Percentiles rank a stretch among this genome's conserved stretches.
phyloP scores from a whole-genome alignment of 768 basidiomycete species.

The Boletus rufocinnamomeus region DNA sequence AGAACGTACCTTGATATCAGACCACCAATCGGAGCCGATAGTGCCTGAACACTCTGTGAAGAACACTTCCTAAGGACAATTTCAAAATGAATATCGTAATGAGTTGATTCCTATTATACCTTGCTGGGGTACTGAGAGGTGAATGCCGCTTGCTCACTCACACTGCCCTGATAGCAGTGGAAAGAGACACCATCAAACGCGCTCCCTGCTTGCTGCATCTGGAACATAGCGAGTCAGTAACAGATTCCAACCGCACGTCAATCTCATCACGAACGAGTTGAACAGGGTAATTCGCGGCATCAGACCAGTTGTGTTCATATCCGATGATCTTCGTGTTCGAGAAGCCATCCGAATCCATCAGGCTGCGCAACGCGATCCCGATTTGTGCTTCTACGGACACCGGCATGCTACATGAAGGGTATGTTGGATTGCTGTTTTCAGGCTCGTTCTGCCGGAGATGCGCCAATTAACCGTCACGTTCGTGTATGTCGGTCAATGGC shows the following conservation, averaged over 20 bases:
- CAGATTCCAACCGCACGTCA: background rate
- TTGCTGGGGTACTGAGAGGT: slow-evolving; percentile 56
- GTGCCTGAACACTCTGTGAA: slow-evolving; percentile 68
- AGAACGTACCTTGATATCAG: slow-evolving; percentile 64
- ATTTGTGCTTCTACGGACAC: slow-evolving; percentile 59
- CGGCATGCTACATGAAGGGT: slow-evolving; percentile 63
- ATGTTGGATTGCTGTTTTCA: slow-evolving; percentile 59
- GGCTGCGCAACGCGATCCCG: slow-evolving; percentile 51
- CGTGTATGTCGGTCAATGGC: background rate
- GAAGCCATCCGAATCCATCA: slow-evolving; percentile 66
- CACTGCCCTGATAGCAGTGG: slow-evolving; percentile 68
- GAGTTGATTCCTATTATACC: slow-evolving; percentile 22
- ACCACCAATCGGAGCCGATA: slow-evolving; percentile 75
- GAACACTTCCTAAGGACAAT: slow-evolving; percentile 38
- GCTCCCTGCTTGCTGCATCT: slow-evolving; percentile 57
- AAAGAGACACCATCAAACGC: slow-evolving; percentile 68
- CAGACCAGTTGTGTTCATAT: slow-evolving; percentile 75
- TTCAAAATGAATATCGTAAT: background rate
- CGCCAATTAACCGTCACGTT: background rate
- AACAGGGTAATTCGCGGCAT: slow-evolving; percentile 63
- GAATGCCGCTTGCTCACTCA: slow-evolving; percentile 56
- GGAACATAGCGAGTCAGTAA: slow-evolving; percentile 3
- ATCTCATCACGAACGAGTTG: slow-evolving; percentile 42
- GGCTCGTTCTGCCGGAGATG: slow-evolving; percentile 49
- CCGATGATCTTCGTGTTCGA: slow-evolving; percentile 63